Percentiles rank a stretch among this genome's conserved stretches.
Evolutionary conservation across 2,329 filamentous ascomycete species (phyloP).

Genomic region (Phoma herbarum): DNA sequence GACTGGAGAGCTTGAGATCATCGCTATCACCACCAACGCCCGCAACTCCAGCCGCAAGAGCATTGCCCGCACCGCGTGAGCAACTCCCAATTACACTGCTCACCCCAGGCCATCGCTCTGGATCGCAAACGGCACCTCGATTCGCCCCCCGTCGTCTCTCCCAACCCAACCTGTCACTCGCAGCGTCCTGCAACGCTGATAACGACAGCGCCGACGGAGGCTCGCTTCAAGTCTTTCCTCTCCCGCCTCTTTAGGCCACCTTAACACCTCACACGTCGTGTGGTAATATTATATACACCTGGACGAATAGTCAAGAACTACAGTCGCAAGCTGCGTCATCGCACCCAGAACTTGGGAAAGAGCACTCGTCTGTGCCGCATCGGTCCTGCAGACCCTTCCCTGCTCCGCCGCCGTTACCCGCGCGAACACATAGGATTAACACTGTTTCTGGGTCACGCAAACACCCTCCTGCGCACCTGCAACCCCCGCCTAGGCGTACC

Average conservation of each 20-base stretch:
- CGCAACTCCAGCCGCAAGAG: constrained; percentile 26
- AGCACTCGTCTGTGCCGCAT: constrained; percentile 25
- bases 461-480: constrained; percentile 10
- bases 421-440: constrained; percentile 1
- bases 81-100: constrained; percentile 18
- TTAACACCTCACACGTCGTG: constrained; percentile 41
- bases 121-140: constrained; percentile 49
- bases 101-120: constrained; percentile 46
- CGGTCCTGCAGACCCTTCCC: constrained; percentile 27
- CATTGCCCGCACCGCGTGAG: constrained; percentile 30
- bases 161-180: constrained; percentile 38
- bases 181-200: constrained; percentile 46
- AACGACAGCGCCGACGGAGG: constrained; percentile 54
- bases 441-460: constrained; percentile 20
- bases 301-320: constrained; percentile 13
- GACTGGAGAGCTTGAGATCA: constrained; percentile 34
- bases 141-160: constrained; percentile 46
- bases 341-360: constrained; percentile 26
- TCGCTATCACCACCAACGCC: constrained; percentile 33
- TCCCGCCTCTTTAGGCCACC: constrained; percentile 57
- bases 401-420: constrained; percentile 31
- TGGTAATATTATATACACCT: background rate
- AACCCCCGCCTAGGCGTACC: constrained; percentile 20
- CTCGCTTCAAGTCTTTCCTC: constrained; percentile 56
- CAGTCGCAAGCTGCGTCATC: constrained; percentile 32